phyloP scores from a whole-genome alignment of 257 asterid species.

The Knoxia roxburghii region DNA sequence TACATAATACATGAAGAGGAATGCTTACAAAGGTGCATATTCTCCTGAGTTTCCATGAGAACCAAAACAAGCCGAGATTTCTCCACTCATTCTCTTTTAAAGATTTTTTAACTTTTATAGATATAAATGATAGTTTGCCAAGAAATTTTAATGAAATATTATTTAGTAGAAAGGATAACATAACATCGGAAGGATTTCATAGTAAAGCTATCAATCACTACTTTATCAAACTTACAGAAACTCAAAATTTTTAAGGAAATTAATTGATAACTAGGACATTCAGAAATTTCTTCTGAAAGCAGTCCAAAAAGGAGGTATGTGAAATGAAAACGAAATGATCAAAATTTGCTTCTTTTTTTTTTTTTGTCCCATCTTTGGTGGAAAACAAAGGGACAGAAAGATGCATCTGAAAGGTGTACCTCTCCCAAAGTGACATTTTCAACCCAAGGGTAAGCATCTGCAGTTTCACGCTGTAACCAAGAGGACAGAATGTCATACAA shows the following conservation, averaged over 20 bases:
- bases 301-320: background rate
- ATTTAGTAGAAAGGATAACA: background rate
- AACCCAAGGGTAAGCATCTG: constrained; percentile 41
- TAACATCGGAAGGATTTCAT: too few species aligned
- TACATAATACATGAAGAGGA: background rate
- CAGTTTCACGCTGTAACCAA: constrained; percentile 29
- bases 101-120: background rate
- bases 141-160: background rate
- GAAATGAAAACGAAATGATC: background rate
- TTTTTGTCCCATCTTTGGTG: constrained; percentile 4
- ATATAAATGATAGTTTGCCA: background rate
- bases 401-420: constrained; percentile 30
- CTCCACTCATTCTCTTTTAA: background rate
- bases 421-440: constrained; percentile 37
- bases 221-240: background rate
- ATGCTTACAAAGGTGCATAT: background rate
- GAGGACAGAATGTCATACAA: background rate
- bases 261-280: background rate
- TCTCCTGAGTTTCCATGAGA: background rate
- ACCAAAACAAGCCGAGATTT: background rate
- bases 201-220: background rate
- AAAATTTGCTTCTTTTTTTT: background rate
- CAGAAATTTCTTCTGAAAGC: background rate
- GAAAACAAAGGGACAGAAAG: background rate
- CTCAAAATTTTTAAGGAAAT: background rate